Percentiles rank a stretch among this genome's conserved stretches.
These are phyloP conservation scores for Escallonia rubra DNA, from an alignment of 129 eudicot genomes.

Conservation along the genomic window DNA sequence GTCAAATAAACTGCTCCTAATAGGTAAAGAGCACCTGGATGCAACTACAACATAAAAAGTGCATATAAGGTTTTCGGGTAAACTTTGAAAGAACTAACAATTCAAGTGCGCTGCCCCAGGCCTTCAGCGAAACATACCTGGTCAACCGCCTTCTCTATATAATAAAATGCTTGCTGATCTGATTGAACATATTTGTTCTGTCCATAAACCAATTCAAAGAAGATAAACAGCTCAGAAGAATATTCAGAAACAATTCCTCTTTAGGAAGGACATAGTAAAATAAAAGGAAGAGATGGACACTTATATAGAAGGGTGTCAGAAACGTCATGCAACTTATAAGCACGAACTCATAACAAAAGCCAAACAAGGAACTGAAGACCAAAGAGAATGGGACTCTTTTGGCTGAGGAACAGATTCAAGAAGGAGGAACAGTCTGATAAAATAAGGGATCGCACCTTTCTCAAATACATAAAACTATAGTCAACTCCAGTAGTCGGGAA, in stretches of 20 bases:
- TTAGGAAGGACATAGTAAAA: background rate
- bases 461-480: no score
- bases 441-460: no score
- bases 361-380: no score
- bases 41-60: slow-evolving; percentile 44
- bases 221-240: background rate
- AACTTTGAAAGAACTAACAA: background rate
- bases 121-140: slow-evolving; percentile 40
- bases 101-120: no score
- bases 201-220: slow-evolving; percentile 5
- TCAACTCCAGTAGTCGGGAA: no score
- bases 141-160: slow-evolving; percentile 70
- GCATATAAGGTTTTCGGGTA: slow-evolving; percentile 2
- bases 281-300: background rate
- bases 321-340: no score
- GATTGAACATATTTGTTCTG: slow-evolving; percentile 72
- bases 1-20: slow-evolving; percentile 67
- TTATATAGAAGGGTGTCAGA: no score
- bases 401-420: no score
- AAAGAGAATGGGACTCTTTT: no score
- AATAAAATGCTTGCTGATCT: slow-evolving; percentile 75
- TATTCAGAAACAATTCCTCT: background rate
- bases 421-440: no score
- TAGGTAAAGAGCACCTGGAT: slow-evolving; percentile 89
- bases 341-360: no score